A percentile compares a stretch with the other conserved stretches of the same genome.
Conservation (phyloP, 352 stramenopile genomes). For the Phytophthora sansomeana region DNA sequence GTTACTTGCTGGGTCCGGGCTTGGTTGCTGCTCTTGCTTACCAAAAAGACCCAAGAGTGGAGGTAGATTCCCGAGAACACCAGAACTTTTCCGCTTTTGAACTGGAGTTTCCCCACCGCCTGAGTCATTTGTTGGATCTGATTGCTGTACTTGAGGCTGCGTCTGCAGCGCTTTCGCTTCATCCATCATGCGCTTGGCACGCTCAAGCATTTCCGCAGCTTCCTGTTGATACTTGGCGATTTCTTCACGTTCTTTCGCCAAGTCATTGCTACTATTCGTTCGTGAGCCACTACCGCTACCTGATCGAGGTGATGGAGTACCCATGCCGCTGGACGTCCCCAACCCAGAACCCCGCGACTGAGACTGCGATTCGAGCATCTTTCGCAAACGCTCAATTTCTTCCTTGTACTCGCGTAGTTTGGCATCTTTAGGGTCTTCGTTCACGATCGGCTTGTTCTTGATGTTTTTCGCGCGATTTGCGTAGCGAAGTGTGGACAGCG, state of each 20-base stretch:
- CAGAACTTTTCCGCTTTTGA: slow-evolving; percentile 24
- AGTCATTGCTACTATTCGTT: slow-evolving; percentile 12
- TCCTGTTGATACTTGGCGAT: slow-evolving; percentile 72
- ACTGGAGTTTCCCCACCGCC: slow-evolving; percentile 1
- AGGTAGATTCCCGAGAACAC: slow-evolving; percentile 29
- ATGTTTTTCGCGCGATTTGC: slow-evolving; percentile 97
- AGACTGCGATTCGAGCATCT: slow-evolving; percentile 71
- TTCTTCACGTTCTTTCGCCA: slow-evolving; percentile 68
- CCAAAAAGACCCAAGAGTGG: slow-evolving; percentile 33
- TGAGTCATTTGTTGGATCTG: slow-evolving; percentile 1
- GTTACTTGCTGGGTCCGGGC: neutral
- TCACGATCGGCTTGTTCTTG: slow-evolving; percentile 96
- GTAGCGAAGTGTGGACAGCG: slow-evolving; percentile 95
- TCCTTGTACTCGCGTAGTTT: slow-evolving; percentile 92
- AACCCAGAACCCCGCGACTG: slow-evolving; percentile 53
- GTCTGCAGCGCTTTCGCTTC: slow-evolving; percentile 58
- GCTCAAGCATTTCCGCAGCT: slow-evolving; percentile 72
- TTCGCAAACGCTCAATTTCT: slow-evolving; percentile 88
- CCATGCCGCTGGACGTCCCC: slow-evolving; percentile 50
- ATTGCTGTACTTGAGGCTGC: slow-evolving; percentile 25
- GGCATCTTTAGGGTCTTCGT: slow-evolving; percentile 95
- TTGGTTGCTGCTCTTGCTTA: slow-evolving; percentile 27
- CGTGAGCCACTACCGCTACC: slow-evolving; percentile 12
- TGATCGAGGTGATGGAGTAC: slow-evolving; percentile 37
- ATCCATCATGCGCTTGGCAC: slow-evolving; percentile 80